Conservation (phyloP, 2,329 filamentous ascomycete genomes). For the Tolypocladium endophyticum region DNA sequence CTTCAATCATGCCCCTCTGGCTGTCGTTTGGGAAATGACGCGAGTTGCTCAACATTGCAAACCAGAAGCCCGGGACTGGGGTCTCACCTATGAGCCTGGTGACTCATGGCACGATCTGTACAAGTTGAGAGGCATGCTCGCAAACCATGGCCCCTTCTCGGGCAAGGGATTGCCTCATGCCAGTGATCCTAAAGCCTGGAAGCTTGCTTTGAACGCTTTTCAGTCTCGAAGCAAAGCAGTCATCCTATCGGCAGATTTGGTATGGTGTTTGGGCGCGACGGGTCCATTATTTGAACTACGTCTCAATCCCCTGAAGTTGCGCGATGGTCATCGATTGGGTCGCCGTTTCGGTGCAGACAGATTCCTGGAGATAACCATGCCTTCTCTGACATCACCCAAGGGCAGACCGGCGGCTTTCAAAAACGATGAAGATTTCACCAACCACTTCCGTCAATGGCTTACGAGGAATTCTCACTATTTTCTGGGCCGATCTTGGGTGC, state of each 20-base stretch:
- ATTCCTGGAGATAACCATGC: conserved; percentile 45
- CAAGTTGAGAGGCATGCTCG: conserved; percentile 30
- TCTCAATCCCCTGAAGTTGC: conserved; percentile 37
- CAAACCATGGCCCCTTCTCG: conserved; percentile 25
- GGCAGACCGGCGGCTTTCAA: conserved; percentile 16
- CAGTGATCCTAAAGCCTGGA: conserved; percentile 34
- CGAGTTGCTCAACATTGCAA: conserved; percentile 35
- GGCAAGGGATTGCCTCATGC: conserved; percentile 37
- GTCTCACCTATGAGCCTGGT: conserved; percentile 21
- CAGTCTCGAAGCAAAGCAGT: conserved; percentile 24
- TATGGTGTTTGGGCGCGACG: conserved; percentile 19
- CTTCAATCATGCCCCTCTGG: conserved; percentile 33
- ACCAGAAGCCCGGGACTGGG: conserved; percentile 24
- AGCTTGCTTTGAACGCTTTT: conserved; percentile 27
- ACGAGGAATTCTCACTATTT: conserved; percentile 25
- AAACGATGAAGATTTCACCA: conserved; percentile 17
- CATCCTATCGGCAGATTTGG: conserved; percentile 31
- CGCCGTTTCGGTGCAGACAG: conserved; percentile 48
- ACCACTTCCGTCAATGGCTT: conserved; percentile 20
- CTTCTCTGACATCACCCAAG: conserved; percentile 23
- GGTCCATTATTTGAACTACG: conserved; percentile 34
- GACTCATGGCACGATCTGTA: conserved; percentile 32
- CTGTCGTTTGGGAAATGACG: conserved; percentile 41
- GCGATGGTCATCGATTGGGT: conserved; percentile 38
- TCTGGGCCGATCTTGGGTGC: conserved; percentile 34